These are phyloP conservation scores for Ceraceosorus guamensis DNA, from an alignment of 1,284 basidiomycete species.

Conservation along the genomic window DNA sequence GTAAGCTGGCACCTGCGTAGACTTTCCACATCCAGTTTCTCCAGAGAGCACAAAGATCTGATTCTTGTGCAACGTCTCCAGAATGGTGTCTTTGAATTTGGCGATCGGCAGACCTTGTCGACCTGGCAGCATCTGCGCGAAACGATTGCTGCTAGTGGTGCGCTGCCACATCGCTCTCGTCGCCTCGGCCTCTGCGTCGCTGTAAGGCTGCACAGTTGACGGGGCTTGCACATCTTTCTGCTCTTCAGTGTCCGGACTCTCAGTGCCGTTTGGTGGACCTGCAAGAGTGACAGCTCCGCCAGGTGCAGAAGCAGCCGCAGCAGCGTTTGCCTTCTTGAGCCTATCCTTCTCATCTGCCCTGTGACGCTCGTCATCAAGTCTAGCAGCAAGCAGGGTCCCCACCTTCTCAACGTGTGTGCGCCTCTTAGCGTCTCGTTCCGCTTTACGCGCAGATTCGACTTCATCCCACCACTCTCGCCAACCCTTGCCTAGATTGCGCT, in stretches of 20 bases:
- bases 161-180: neutral
- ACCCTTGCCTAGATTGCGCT: constrained; percentile 61
- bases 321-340: neutral
- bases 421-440: constrained; percentile 61
- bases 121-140: constrained; percentile 78
- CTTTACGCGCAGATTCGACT: constrained; percentile 63
- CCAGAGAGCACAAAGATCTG: constrained; percentile 90
- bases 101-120: constrained; percentile 81
- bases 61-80: constrained; percentile 64
- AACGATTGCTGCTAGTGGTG: constrained; percentile 54
- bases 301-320: constrained; percentile 5
- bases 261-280: no score
- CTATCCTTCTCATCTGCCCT: constrained; percentile 23
- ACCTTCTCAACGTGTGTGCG: constrained; percentile 55
- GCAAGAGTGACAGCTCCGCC: neutral
- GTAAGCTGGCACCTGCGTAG: constrained; percentile 91
- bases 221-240: constrained; percentile 20
- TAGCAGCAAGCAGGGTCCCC: constrained; percentile 58
- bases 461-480: constrained; percentile 92
- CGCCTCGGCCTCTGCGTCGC: neutral
- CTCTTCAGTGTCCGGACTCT: no score
- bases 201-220: constrained; percentile 4
- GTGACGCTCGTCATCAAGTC: constrained; percentile 50
- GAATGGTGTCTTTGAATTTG: constrained; percentile 68
- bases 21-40: constrained; percentile 98